Percentiles rank a stretch among this genome's conserved stretches.
These are phyloP conservation scores for Thuidium tamariscinum DNA, from an alignment of 225 moss, liverwort and hornwort species.

Conservation along the genomic window DNA sequence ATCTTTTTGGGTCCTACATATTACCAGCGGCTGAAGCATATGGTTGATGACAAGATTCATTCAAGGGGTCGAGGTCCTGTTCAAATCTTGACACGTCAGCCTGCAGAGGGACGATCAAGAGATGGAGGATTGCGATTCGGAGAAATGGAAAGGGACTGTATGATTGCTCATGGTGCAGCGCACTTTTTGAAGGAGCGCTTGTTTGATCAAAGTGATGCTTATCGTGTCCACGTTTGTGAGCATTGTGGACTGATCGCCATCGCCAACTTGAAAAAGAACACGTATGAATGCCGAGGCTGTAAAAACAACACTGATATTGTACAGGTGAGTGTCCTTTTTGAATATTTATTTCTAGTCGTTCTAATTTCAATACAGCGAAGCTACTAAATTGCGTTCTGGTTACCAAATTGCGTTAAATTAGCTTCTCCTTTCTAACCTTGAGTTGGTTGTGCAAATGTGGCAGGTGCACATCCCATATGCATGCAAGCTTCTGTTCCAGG, in stretches of 20 bases:
- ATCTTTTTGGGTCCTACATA: constrained; percentile 98
- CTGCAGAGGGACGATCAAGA: constrained; percentile 97
- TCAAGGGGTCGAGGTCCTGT: constrained; percentile 98
- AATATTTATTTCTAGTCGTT: background rate
- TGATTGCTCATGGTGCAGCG: constrained; percentile 99
- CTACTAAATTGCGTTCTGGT: background rate
- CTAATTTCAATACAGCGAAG: background rate
- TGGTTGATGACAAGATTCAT: constrained; percentile 99
- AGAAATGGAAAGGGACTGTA: constrained; percentile 99
- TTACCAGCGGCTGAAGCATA: constrained; percentile 97
- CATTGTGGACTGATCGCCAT: constrained; percentile 95
- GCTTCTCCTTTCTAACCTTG: background rate
- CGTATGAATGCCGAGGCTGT: constrained; percentile 97
- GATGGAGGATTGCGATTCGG: constrained; percentile 98
- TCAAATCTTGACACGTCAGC: constrained; percentile 95
- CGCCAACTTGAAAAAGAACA: constrained; percentile 94
- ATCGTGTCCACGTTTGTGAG: constrained; percentile 96
- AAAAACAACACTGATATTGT: constrained; percentile 99
- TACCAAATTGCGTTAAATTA: background rate
- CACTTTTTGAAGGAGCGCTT: constrained; percentile 98
- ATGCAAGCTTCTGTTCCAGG: constrained; percentile 95
- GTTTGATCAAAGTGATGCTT: constrained; percentile 99
- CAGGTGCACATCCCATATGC: constrained; percentile 98
- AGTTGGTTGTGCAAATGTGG: background rate
- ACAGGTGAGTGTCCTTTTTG: constrained; percentile 35